These are phyloP conservation scores for Microbotryomycetes sp. DNA, from an alignment of 1,284 basidiomycete genomes.

Conservation along the genomic window DNA sequence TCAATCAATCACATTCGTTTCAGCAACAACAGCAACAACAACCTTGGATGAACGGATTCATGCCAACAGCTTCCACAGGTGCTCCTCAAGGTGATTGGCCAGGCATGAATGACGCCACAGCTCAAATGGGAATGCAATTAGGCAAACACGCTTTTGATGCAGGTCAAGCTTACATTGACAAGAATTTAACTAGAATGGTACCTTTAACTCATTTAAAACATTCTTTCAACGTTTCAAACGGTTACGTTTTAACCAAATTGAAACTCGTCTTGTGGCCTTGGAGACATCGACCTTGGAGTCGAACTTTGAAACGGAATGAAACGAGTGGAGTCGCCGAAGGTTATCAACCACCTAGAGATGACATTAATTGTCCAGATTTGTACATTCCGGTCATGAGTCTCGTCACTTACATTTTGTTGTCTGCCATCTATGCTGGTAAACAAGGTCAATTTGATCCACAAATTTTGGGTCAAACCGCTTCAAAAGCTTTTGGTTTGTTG, in stretches of 20 bases:
- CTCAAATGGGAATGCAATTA: slow-evolving; percentile 94
- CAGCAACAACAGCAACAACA: not conserved
- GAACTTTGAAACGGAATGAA: slow-evolving; percentile 36
- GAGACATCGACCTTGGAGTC: slow-evolving; percentile 55
- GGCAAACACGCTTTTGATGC: slow-evolving; percentile 86
- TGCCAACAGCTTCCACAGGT: not conserved
- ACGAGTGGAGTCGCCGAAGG: slow-evolving; percentile 60
- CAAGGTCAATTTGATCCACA: slow-evolving; percentile 80
- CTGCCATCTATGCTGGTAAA: slow-evolving; percentile 70
- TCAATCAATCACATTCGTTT: not conserved
- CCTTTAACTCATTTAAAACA: slow-evolving; percentile 77
- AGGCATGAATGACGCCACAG: slow-evolving; percentile 79
- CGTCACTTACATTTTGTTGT: slow-evolving; percentile 89
- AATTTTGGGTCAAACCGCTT: slow-evolving; percentile 78
- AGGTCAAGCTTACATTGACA: slow-evolving; percentile 91
- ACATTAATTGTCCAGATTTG: slow-evolving; percentile 91
- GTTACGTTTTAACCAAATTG: slow-evolving; percentile 88
- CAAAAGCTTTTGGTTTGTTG: slow-evolving; percentile 66
- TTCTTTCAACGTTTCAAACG: slow-evolving; percentile 94
- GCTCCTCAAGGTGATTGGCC: slow-evolving; percentile 7
- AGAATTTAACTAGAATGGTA: slow-evolving; percentile 73
- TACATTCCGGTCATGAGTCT: slow-evolving; percentile 98
- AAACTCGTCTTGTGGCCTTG: slow-evolving; percentile 91
- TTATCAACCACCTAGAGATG: slow-evolving; percentile 83
- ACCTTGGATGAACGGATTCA: not conserved